phyloP scores from a whole-genome alignment of 768 basidiomycete species.

The Termitomyces sp. region DNA sequence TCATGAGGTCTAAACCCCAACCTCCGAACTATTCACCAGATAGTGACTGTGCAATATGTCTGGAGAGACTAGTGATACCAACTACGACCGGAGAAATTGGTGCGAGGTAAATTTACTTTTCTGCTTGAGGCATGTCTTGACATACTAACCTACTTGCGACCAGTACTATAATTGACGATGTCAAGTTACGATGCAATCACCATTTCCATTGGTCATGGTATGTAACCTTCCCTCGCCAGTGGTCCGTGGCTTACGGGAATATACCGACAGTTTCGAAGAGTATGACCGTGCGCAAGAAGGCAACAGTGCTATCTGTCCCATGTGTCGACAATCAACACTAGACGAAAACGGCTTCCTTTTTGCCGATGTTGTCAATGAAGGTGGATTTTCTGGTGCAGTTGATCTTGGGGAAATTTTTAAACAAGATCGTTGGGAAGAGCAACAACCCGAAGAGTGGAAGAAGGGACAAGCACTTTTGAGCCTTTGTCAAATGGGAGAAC shows the following conservation, averaged over 20 bases:
- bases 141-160: background rate
- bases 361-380: slow-evolving; percentile 7
- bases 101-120: background rate
- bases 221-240: background rate
- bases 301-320: slow-evolving; percentile 5
- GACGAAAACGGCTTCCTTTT: slow-evolving; percentile 3
- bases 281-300: slow-evolving; percentile 9
- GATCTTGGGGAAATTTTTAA: slow-evolving; percentile 10
- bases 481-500: slow-evolving; percentile 4
- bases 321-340: slow-evolving; percentile 8
- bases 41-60: slow-evolving; percentile 7
- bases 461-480: slow-evolving; percentile 6
- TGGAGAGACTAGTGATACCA: slow-evolving; percentile 5
- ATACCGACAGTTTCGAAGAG: slow-evolving; percentile 10
- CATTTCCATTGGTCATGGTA: slow-evolving; percentile 12
- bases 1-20: slow-evolving; percentile 6
- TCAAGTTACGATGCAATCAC: slow-evolving; percentile 8
- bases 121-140: background rate
- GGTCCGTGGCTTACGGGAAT: background rate
- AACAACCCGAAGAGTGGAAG: slow-evolving; percentile 11
- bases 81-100: slow-evolving; percentile 4
- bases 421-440: slow-evolving; percentile 10
- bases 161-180: slow-evolving; percentile 8
- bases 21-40: slow-evolving; percentile 6
- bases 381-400: slow-evolving; percentile 8